Base-by-base conservation (phyloP, 2,329 filamentous ascomycete species). In the Diaporthe citri region DNA sequence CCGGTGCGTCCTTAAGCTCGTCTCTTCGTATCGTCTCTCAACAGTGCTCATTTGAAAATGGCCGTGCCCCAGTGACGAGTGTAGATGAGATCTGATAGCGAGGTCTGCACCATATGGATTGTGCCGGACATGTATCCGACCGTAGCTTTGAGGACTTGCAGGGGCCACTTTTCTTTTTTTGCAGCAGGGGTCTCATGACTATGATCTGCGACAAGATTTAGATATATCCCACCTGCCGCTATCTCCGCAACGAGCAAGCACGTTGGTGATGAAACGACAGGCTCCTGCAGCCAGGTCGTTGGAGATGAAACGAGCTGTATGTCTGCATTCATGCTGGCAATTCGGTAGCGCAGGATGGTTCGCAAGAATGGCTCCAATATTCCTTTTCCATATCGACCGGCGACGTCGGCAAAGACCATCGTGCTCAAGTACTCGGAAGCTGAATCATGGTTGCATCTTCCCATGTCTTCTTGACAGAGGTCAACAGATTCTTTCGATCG, bases 21-120 rank as follows among this genome's bases (percentile, higher is more conserved):
- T 36, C 34, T 25, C 13, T 20, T 25, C 12, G n/a, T 12, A 22
- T 15, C 34, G 20, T 17, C 4, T 52, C 46, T n/a, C 46, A 52
- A 12, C 22, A 8, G 31, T 67, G 62, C 28, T 52, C 46, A 15
- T 46, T n/a, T 66, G 43, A 17, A 20, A 15, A 39, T 25, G 31
- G n/a, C 31, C 34, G 34, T 51, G 20, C 22, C 28, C 3, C 22
- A 36, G 22, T 17, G 43, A 36, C 28, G n/a, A 36, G 46, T 67
- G 7, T 67, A 41, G 34, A 28, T 52, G 43, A 39, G 64, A 67
- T 67, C 46, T 52, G 46, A 67, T 52, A 52, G 31, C 46, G 43
- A 52, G 43, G 46, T 25, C 22, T 39, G 46, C 22, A n/a, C 34
- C 46, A 25, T 28, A 28, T 34, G 22, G 28, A 8, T 22, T 22